These are phyloP conservation scores for Aciculosporium take DNA, from an alignment of 2,329 filamentous ascomycete species.

Conservation along the genomic window DNA sequence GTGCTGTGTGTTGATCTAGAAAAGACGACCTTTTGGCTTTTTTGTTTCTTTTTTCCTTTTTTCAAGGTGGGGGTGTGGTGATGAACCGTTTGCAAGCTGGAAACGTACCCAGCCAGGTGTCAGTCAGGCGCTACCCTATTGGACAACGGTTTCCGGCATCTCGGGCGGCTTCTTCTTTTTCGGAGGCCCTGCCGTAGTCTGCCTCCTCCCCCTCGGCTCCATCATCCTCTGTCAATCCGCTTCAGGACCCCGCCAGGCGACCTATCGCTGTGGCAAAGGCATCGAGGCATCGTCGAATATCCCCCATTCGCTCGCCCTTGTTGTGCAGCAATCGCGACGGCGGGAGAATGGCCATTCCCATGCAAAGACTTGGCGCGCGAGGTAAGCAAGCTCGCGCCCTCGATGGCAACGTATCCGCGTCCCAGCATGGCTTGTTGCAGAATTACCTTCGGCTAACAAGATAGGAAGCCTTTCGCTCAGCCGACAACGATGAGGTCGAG, in stretches of 20 bases:
- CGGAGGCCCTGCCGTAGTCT: slow-evolving; percentile 3
- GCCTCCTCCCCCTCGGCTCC: not conserved
- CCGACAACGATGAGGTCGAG: slow-evolving; percentile 53
- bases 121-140: not conserved
- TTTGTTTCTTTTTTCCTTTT: not conserved
- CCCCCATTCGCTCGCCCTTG: not conserved
- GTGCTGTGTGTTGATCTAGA: not conserved
- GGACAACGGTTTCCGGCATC: slow-evolving; percentile 1
- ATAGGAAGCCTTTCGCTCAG: slow-evolving; percentile 71
- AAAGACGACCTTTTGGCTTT: not conserved
- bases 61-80: not conserved
- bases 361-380: slow-evolving; percentile 25
- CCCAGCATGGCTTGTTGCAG: not conserved
- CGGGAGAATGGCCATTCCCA: slow-evolving; percentile 21
- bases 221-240: not conserved
- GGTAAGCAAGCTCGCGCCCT: slow-evolving; percentile 18
- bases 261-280: not conserved
- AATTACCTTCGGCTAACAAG: no score
- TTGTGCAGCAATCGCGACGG: not conserved
- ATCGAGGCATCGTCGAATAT: not conserved
- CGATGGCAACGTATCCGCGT: not conserved
- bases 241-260: not conserved
- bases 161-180: not conserved
- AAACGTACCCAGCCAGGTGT: no score
- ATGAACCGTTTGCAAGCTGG: no score